phyloP scores from a whole-genome alignment of 805 yeast genomes.

The Komagataella phaffii region DNA sequence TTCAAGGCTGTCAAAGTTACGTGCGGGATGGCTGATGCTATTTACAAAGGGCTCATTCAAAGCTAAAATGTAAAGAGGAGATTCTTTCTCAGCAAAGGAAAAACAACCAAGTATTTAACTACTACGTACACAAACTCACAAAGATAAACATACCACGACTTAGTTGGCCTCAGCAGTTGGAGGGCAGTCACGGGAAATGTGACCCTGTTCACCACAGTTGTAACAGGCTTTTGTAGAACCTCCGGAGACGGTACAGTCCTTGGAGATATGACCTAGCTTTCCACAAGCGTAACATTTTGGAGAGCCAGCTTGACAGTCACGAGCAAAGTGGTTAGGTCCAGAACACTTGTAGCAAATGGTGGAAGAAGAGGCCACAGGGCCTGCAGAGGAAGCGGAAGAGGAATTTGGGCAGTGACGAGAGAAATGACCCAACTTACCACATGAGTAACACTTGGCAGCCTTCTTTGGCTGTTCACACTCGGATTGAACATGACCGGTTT shows the following conservation, averaged over 20 bases:
- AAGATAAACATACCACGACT: not conserved
- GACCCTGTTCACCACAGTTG: conserved; percentile 72
- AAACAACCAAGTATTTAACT: not conserved
- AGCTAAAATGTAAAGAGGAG: not conserved
- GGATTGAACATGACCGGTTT: conserved; percentile 76
- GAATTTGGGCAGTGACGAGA: conserved; percentile 62
- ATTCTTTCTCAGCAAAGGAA: not conserved
- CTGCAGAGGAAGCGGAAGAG: conserved; percentile 11
- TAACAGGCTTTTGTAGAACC: conserved; percentile 51
- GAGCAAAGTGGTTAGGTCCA: conserved; percentile 87
- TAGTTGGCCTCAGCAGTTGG: not conserved
- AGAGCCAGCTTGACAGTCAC: conserved; percentile 64
- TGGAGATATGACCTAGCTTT: conserved; percentile 77
- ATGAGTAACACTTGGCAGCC: conserved; percentile 69
- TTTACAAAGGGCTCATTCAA: conserved; percentile 1
- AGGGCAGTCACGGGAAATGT: conserved; percentile 69
- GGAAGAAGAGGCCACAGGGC: conserved; percentile 8
- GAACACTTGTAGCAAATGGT: conserved; percentile 78
- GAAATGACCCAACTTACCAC: conserved; percentile 69
- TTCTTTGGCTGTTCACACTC: conserved; percentile 59
- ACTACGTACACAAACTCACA: not conserved
- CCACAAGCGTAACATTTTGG: conserved; percentile 91
- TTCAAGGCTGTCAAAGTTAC: conserved; percentile 23
- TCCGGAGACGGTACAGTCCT: conserved; percentile 57
- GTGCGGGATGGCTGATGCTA: conserved; percentile 2